phyloP scores from a whole-genome alignment of 129 eudicot species.

The Centella asiatica region DNA sequence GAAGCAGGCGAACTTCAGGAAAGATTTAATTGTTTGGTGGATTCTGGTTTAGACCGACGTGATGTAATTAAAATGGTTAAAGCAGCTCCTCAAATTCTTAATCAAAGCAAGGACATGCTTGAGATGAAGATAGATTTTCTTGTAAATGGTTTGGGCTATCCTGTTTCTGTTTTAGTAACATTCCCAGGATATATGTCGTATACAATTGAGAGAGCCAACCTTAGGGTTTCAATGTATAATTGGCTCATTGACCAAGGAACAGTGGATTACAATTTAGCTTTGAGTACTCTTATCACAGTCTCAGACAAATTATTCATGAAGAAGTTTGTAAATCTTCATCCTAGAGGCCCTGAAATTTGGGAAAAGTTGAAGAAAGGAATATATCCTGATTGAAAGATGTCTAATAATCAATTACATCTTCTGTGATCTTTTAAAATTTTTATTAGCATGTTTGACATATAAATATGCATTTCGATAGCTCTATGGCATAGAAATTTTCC shows the following conservation, averaged over 20 bases:
- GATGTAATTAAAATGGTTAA: slow-evolving; percentile 50
- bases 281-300: slow-evolving; percentile 50
- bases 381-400: slow-evolving; percentile 21
- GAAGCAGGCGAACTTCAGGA: slow-evolving; percentile 64
- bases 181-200: slow-evolving; percentile 42
- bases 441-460: no score
- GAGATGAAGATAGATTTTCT: slow-evolving; percentile 45
- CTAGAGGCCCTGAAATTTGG: slow-evolving; percentile 56
- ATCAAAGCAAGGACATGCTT: slow-evolving; percentile 42
- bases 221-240: slow-evolving; percentile 54
- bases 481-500: no score
- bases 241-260: slow-evolving; percentile 51
- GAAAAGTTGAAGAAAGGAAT: slow-evolving; percentile 39
- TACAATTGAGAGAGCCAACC: slow-evolving; percentile 44
- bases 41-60: slow-evolving; percentile 42
- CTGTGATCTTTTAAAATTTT: no score
- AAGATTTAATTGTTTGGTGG: slow-evolving; percentile 68
- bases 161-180: slow-evolving; percentile 35
- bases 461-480: no score
- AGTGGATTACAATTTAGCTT: slow-evolving; percentile 30
- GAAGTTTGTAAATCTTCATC: slow-evolving; percentile 47
- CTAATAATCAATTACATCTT: no score
- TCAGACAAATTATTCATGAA: slow-evolving; percentile 40
- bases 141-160: slow-evolving; percentile 58
- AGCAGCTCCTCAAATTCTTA: slow-evolving; percentile 52